Conservation (phyloP, 345 rosid genomes). For the Cardiospermum halicacabum region DNA sequence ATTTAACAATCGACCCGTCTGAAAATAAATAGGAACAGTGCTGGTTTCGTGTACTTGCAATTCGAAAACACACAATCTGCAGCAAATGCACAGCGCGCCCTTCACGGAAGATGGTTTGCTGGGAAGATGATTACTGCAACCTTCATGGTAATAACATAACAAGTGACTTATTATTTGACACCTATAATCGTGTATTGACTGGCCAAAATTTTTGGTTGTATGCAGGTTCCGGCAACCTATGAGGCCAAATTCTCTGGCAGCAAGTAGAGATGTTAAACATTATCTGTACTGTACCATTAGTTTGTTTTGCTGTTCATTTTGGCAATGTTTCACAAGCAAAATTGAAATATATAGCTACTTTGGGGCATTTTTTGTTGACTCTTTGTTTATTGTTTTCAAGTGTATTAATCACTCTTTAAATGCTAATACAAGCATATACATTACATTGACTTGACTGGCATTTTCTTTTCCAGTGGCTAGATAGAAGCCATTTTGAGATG, state of each 20-base stretch:
- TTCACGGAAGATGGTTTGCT: slow-evolving; percentile 99
- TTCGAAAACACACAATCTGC: slow-evolving; percentile 66
- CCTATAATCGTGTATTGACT: neutral
- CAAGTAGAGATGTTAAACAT: slow-evolving; percentile 16
- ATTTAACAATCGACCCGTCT: too few relatives aligned
- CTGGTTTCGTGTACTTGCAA: slow-evolving; percentile 81
- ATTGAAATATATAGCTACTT: neutral
- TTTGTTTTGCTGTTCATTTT: neutral
- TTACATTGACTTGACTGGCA: too few relatives aligned
- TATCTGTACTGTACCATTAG: neutral
- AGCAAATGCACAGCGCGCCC: slow-evolving; percentile 64
- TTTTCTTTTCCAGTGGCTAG: neutral
- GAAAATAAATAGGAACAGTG: slow-evolving; percentile 54
- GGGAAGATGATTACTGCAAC: slow-evolving; percentile 95
- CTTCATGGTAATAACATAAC: slow-evolving; percentile 52
- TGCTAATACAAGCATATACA: neutral
- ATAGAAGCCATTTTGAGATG: neutral
- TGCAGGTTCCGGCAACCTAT: slow-evolving; percentile 53
- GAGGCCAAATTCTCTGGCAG: slow-evolving; percentile 62
- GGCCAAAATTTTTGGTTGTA: neutral
- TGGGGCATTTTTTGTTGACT: neutral
- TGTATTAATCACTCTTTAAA: neutral
- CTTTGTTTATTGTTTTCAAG: neutral
- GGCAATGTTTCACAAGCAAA: neutral
- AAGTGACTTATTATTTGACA: neutral